Evolutionary conservation across 345 rosid genomes (phyloP), one percentile per base, ranked within the genome.

Genomic region (Populus simonii): DNA sequence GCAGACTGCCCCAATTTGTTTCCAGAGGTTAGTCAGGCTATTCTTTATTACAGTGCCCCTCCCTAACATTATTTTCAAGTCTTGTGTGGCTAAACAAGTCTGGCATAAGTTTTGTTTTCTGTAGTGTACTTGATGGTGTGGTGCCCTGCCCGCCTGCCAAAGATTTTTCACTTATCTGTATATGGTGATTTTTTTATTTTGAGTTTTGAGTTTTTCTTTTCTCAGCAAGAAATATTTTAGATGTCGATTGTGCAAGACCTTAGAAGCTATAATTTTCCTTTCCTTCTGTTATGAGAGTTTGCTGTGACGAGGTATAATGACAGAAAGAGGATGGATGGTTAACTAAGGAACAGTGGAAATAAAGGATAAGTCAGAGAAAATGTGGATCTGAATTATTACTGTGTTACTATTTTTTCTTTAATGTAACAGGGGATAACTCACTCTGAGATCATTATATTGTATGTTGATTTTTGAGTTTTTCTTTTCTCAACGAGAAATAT

Each of bases 1-100:
- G 90, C 90, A 17, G 99, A 96, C 69, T 94, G 97, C 82, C 97
- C 98, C 72, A 94, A 86, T 87, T 86, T 96, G 89, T 94, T 94
- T 86, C 97, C 97, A 35, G 97, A 94, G 88, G 99, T 94, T 88
- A 88, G 87, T 57, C 70, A 72, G 22, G 35, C 66, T 45, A 35
- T 35, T 51, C 73, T 78, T 55, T 73, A 20, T 53, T 59, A 59
- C 23, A 59, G 65, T 23, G 23, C 65, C 23, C 27, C 65, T 59
- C 65, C 65, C 29, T 23, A n/a, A 59, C 5, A 23, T 59, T 59
- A 59, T 59, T 59, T 23, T 5, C 12, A n/a, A 23, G 65, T 59
- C 29, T 59, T 59, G 65, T 23, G 29, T 59, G 65, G 15, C 29
- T 59, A 59, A 59, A 10, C 10, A 23, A 8, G 65, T 4, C 12